phyloP scores from a whole-genome alignment of 2,329 filamentous ascomycete species.

The Botrytis hyacinthi region DNA sequence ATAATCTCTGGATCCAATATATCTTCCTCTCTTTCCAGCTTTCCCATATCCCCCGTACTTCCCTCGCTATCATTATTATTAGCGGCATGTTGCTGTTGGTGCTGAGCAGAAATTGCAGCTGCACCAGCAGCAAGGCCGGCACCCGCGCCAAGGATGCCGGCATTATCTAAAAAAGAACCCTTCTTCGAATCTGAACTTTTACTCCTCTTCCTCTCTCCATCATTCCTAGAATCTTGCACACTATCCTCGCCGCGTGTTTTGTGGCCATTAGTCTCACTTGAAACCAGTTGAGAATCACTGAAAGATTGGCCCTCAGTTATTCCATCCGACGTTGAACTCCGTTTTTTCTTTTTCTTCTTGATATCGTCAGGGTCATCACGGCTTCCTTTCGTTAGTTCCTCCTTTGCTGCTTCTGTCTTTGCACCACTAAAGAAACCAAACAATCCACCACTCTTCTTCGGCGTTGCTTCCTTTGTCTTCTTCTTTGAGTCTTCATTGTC shows the following conservation, averaged over 20 bases:
- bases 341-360: constrained; percentile 38
- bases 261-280: constrained; percentile 30
- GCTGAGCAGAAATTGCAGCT: constrained; percentile 39
- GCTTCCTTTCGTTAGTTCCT: constrained; percentile 30
- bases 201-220: constrained; percentile 35
- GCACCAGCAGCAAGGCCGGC: constrained; percentile 58
- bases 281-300: constrained; percentile 30
- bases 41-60: constrained; percentile 14
- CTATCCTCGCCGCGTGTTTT: constrained; percentile 29
- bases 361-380: constrained; percentile 35
- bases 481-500: constrained; percentile 41
- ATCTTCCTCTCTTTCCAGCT: constrained; percentile 33
- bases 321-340: constrained; percentile 35
- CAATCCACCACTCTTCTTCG: constrained; percentile 44
- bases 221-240: constrained; percentile 27
- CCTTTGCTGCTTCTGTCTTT: constrained; percentile 37
- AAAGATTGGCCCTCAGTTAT: constrained; percentile 29
- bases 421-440: constrained; percentile 43
- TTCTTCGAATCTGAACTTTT: constrained; percentile 38
- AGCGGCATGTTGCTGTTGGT: constrained; percentile 39
- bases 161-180: constrained; percentile 70
- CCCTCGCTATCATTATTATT: constrained; percentile 33
- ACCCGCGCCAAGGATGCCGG: constrained; percentile 69
- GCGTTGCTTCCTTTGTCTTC: constrained; percentile 42
- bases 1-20: constrained; percentile 57